Evolutionary conservation across 1,284 basidiomycete species (phyloP), one percentile per base, ranked within the genome.

Genomic region (Leccinum pachyderme): DNA sequence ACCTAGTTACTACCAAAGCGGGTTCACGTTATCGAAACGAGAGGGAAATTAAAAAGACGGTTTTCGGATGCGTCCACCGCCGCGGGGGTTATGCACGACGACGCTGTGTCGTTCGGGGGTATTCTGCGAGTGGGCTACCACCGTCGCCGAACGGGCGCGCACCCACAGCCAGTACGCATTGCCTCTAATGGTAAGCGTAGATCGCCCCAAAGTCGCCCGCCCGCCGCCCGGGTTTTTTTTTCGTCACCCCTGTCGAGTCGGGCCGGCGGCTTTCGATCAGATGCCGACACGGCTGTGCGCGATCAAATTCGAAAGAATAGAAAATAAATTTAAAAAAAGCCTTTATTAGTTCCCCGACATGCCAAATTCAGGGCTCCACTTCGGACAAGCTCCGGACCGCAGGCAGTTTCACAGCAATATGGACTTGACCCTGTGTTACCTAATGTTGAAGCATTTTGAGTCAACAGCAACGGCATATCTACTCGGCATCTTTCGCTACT

Each of bases 181-280:
- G 56, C 62, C 64, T 22, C 27, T 47, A 59, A 67, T 57, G 18
- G 60, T 56, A 57, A 50, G 49, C 59, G 69, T 47, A 63, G 68
- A 68, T 70, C 69, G 47, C 49, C 29, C 53, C 48, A 22, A 50
- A 29, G 45, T 41, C 18, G 28, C 49, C 51, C 54, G 48, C 49
- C 64, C 67, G 63, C 64, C 63, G 59, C 55, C 49, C 67, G 66
- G 67, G 47, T 35, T 58, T 62, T 62, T 61, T 60, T 62, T 59
- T 57, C 53, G 39, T 52, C 37, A 37, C 54, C 41, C 52, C 63
- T 67, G 60, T 64, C 54, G 53, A 39, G 18, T 67, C 63, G 70
- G 63, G 67, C 68, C 70, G 71, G 67, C 71, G 70, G 71, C 68
- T 72, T 63, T 60, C 46, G 51, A 54, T 70, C 59, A 61, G 62